Evolutionary conservation across 768 basidiomycete species (phyloP), one percentile per base, ranked within the genome.

Genomic region (Mycena capillaripes): DNA sequence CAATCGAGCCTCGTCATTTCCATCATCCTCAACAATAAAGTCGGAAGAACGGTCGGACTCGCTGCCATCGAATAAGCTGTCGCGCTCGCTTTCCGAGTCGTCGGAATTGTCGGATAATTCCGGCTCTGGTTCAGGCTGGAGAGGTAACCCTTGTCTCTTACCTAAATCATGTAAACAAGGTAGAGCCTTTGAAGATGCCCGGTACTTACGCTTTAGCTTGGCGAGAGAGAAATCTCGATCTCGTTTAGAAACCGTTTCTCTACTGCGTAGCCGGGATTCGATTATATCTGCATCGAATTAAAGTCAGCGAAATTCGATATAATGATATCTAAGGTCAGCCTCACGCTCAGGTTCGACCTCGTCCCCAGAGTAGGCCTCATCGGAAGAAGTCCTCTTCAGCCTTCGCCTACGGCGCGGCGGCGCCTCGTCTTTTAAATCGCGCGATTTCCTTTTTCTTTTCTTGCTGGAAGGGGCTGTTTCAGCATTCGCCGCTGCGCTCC

Each of bases 11-110:
- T 79, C 77, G 0, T 77, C 83, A 29, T 70, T 79, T 10, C 79
- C 84, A 69, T 92, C 90, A 72, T 95, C 93, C 42, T 94, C 90
- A 36, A 95, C 91, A 71, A 94, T 93, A 66, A 86, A 87, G 66
- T 82, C 80, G 21, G 82, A 84, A 42, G 84, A 82, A 63, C 78
- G 80, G 40, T 83, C 81, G n/a, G 81, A 79, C 32, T 83, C 80
- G 46, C 82, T 78, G 52, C 81, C 83, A 70, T 80, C 78, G 50
- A 84, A 86, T 46, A 85, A 79, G 70, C 80, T 82, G 63, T 83
- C 81, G 14, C 60, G 69, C n/a, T 82, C 84, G 58, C 75, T 76
- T 65, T 82, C 80, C 30, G 85, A 87, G 73, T 77, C 86, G 63
- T 70, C 77, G 77, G 17, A 70, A 5, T 82, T 81, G 21, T 77